phyloP scores from a whole-genome alignment of 2,329 filamentous ascomycete genomes.

The Trichoderma gracile region DNA sequence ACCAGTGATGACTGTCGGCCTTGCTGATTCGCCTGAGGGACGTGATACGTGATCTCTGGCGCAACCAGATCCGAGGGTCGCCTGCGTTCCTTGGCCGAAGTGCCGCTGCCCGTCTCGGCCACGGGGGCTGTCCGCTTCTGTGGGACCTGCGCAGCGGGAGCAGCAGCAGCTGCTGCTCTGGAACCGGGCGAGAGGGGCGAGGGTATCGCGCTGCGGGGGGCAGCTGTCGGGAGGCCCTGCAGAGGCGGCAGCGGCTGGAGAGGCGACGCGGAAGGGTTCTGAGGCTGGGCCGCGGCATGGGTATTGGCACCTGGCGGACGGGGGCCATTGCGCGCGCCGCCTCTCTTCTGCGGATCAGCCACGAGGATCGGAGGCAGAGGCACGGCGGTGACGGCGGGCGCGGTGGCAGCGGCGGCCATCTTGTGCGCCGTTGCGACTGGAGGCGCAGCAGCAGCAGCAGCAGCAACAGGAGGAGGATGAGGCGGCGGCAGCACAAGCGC shows the following conservation, averaged over 20 bases:
- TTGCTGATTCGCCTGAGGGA: conserved; percentile 38
- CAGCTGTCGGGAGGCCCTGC: not conserved
- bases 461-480: conserved; percentile 22
- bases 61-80: conserved; percentile 42
- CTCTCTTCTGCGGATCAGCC: conserved; percentile 21
- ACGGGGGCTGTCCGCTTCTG: conserved; percentile 4
- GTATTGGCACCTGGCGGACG: conserved; percentile 3
- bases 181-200: conserved; percentile 21
- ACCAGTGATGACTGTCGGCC: conserved; percentile 37
- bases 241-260: not conserved
- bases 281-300: not conserved
- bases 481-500: conserved; percentile 21
- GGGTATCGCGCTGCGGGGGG: not conserved
- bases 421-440: conserved; percentile 11
- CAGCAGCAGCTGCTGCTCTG: not conserved
- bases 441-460: conserved; percentile 18
- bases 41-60: conserved; percentile 46
- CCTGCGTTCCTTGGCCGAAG: conserved; percentile 31
- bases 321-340: conserved; percentile 8
- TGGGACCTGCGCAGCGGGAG: not conserved
- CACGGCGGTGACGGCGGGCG: conserved; percentile 22
- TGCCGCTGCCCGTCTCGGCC: conserved; percentile 30
- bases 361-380: conserved; percentile 23
- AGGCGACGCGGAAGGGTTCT: not conserved
- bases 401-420: conserved; percentile 1